Conservation (phyloP, 2,329 filamentous ascomycete genomes). For the Aspergillus caelatus region DNA sequence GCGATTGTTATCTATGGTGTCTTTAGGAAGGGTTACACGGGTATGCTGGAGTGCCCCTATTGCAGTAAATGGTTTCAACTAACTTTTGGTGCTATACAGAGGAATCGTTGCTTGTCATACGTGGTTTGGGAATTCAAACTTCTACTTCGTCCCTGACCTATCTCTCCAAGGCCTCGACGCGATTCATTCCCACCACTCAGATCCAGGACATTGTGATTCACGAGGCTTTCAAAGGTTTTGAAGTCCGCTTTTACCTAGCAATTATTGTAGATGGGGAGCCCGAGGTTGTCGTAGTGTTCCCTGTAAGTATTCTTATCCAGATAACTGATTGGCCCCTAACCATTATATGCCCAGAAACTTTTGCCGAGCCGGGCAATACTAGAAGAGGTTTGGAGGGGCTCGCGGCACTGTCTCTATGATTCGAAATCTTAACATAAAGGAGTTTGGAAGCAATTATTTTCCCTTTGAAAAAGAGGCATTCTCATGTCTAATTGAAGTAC, state of each 20-base stretch:
- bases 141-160: conserved; percentile 71
- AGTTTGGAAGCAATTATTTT: too few relatives aligned
- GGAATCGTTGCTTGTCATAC: conserved; percentile 85
- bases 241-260: conserved; percentile 84
- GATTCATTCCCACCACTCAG: conserved; percentile 85
- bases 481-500: neutral
- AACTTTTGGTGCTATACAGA: conserved; percentile 55
- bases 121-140: conserved; percentile 89
- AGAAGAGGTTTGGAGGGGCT: conserved; percentile 88
- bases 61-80: conserved; percentile 16
- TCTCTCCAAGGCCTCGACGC: conserved; percentile 63
- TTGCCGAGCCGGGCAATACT: conserved; percentile 74
- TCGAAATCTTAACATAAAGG: conserved; percentile 48
- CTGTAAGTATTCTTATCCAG: conserved; percentile 51
- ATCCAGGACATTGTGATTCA: conserved; percentile 94
- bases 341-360: conserved; percentile 52
- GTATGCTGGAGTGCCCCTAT: conserved; percentile 36
- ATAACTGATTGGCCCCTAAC: conserved; percentile 2
- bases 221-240: conserved; percentile 91
- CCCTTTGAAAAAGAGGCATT: neutral
- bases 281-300: conserved; percentile 93
- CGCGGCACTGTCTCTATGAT: conserved; percentile 80
- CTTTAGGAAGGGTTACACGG: conserved; percentile 54
- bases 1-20: conserved; percentile 48
- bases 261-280: conserved; percentile 89